These are phyloP conservation scores for Trametes elegans DNA, from an alignment of 768 basidiomycete species.

Conservation along the genomic window DNA sequence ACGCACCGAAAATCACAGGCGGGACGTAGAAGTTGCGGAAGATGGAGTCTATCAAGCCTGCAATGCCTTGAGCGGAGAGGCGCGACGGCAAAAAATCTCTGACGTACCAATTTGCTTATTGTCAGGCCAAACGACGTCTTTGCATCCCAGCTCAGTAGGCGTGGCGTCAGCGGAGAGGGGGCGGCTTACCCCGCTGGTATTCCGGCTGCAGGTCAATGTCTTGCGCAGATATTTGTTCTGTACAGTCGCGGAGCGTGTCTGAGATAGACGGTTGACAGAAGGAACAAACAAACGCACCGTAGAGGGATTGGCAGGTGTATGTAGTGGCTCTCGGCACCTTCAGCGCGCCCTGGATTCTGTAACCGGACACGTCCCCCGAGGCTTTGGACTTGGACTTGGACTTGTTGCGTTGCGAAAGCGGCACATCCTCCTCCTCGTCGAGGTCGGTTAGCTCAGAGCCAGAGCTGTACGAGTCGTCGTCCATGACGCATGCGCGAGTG, in stretches of 20 bases:
- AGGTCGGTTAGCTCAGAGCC: slow-evolving; percentile 31
- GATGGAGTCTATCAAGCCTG: slow-evolving; percentile 67
- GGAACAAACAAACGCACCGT: slow-evolving; percentile 28
- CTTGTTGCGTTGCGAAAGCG: slow-evolving; percentile 9
- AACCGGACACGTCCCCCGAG: slow-evolving; percentile 3
- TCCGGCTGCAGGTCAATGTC: slow-evolving; percentile 75
- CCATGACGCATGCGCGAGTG: background rate
- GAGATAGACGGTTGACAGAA: too few relatives aligned
- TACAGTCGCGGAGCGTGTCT: too few relatives aligned
- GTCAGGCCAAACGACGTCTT: slow-evolving; percentile 81
- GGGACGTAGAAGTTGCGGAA: slow-evolving; percentile 81
- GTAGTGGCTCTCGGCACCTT: slow-evolving; percentile 26
- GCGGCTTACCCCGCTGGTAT: slow-evolving; percentile 63
- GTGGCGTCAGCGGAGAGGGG: too few relatives aligned
- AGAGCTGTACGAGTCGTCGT: slow-evolving; percentile 7
- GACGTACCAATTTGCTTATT: slow-evolving; percentile 56
- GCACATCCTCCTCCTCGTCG: slow-evolving; percentile 24
- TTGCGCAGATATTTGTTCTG: slow-evolving; percentile 62
- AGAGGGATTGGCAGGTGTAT: slow-evolving; percentile 34
- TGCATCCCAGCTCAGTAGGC: background rate
- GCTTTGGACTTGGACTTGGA: slow-evolving; percentile 4
- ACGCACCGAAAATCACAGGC: slow-evolving; percentile 71
- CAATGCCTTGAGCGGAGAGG: background rate
- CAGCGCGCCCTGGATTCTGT: slow-evolving; percentile 26
- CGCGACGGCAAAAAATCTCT: too few relatives aligned